Percentiles rank a stretch among this genome's conserved stretches.
These are phyloP conservation scores for Blastobotrys proliferans DNA, from an alignment of 1,139 yeast species.

Conservation along the genomic window DNA sequence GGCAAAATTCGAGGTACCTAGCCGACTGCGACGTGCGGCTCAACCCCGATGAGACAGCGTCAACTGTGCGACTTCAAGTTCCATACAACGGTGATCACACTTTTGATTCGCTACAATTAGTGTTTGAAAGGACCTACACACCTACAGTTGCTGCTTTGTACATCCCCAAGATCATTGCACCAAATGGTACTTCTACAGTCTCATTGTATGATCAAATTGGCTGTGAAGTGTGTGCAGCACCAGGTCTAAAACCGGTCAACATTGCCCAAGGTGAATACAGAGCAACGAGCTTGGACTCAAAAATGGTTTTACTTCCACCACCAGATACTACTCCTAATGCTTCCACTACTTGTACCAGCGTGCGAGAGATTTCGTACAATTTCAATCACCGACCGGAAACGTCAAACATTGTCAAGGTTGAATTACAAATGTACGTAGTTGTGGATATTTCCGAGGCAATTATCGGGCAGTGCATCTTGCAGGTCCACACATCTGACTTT, in stretches of 20 bases:
- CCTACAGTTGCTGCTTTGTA: conserved; percentile 2
- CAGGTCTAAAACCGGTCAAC: no score
- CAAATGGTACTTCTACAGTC: neutral
- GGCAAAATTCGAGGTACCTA: conserved; percentile 6
- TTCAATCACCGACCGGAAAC: neutral
- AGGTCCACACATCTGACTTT: neutral
- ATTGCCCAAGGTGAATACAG: no score
- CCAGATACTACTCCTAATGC: no score
- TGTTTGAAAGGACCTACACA: conserved; percentile 7
- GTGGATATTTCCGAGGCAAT: conserved; percentile 4
- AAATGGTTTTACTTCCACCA: no score
- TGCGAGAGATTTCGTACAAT: conserved; percentile 6
- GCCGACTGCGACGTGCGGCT: conserved; percentile 10
- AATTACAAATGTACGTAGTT: neutral
- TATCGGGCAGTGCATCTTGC: conserved; percentile 5
- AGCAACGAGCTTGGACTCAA: no score
- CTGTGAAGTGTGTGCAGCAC: neutral
- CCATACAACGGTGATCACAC: conserved; percentile 1
- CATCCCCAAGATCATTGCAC: conserved; percentile 4
- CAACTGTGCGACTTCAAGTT: conserved; percentile 1
- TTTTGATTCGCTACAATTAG: conserved; percentile 6
- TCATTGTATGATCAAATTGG: neutral
- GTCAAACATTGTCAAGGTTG: neutral
- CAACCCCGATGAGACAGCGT: conserved; percentile 2
- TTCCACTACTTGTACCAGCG: neutral